Conservation (phyloP, 2,329 filamentous ascomycete genomes). For the Alternaria dauci region DNA sequence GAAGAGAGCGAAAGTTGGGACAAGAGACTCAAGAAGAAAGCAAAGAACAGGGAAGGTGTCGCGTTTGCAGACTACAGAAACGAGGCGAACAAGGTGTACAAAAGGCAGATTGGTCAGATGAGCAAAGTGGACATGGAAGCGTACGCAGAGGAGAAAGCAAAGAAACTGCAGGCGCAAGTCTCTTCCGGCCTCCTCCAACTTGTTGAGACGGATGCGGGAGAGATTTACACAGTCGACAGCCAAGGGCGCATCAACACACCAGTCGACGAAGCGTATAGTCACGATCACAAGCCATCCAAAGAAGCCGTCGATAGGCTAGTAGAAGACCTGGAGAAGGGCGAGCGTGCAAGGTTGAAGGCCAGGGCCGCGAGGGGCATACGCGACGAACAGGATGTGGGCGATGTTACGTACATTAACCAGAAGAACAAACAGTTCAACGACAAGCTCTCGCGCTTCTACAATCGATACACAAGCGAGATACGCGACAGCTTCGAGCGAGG, state of each 20-base stretch:
- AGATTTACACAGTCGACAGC: constrained; percentile 92
- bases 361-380: constrained; percentile 78
- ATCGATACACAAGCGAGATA: constrained; percentile 98
- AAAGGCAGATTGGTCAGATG: constrained; percentile 83
- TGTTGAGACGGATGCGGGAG: constrained; percentile 86
- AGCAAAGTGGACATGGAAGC: constrained; percentile 74
- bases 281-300: constrained; percentile 85
- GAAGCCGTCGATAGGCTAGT: constrained; percentile 89
- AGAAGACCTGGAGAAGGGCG: constrained; percentile 83
- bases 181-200: constrained; percentile 87
- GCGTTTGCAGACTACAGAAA: constrained; percentile 89
- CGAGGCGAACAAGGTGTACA: constrained; percentile 92
- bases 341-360: constrained; percentile 87
- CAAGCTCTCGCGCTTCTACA: constrained; percentile 94
- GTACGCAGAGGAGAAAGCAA: constrained; percentile 89
- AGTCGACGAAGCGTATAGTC: constrained; percentile 80
- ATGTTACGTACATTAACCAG: constrained; percentile 99
- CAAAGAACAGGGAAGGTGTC: constrained; percentile 80
- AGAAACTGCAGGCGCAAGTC: constrained; percentile 84
- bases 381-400: constrained; percentile 76
- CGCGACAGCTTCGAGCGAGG: constrained; percentile 97
- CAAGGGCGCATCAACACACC: constrained; percentile 92
- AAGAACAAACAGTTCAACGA: constrained; percentile 99
- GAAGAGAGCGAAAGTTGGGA: constrained; percentile 97
- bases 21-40: constrained; percentile 85